Percentiles rank a stretch among this genome's conserved stretches.
Evolutionary conservation across 2,329 filamentous ascomycete species (phyloP).

Genomic region (Fusarium goolgardi): DNA sequence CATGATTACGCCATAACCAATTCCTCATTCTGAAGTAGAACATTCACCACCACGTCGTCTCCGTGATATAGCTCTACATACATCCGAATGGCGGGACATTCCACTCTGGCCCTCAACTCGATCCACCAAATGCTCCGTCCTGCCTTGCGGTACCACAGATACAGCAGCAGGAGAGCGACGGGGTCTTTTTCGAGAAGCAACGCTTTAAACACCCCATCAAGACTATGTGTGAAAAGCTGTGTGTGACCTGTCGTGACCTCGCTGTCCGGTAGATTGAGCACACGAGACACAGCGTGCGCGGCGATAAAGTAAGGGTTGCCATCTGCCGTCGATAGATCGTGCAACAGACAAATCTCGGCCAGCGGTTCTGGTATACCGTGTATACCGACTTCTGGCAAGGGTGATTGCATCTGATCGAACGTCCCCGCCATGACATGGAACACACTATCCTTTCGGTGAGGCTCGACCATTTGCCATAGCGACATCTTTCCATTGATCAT

Average conservation of each 20-base stretch:
- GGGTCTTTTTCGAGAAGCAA: constrained; percentile 52
- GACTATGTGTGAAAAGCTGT: constrained; percentile 51
- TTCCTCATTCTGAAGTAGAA: constrained; percentile 53
- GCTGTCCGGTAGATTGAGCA: constrained; percentile 48
- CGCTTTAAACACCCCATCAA: constrained; percentile 50
- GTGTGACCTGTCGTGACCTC: constrained; percentile 48
- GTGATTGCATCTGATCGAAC: constrained; percentile 53
- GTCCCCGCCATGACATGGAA: constrained; percentile 51
- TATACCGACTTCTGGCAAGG: constrained; percentile 47
- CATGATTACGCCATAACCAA: constrained; percentile 7
- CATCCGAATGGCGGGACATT: constrained; percentile 55
- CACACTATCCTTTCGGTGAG: constrained; percentile 52
- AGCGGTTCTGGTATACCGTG: constrained; percentile 44
- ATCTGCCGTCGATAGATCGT: constrained; percentile 49
- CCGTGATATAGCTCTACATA: constrained; percentile 53
- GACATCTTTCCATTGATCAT: constrained; percentile 53
- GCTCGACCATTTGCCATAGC: constrained; percentile 51
- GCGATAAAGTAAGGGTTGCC: constrained; percentile 55
- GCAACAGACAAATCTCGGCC: constrained; percentile 43
- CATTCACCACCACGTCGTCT: constrained; percentile 44
- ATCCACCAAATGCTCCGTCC: constrained; percentile 58
- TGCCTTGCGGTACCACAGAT: constrained; percentile 58
- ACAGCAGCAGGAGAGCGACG: constrained; percentile 54
- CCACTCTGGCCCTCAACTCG: constrained; percentile 55
- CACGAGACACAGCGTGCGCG: constrained; percentile 52